Conservation (phyloP, 345 rosid genomes). For the Streptanthus diversifolius region DNA sequence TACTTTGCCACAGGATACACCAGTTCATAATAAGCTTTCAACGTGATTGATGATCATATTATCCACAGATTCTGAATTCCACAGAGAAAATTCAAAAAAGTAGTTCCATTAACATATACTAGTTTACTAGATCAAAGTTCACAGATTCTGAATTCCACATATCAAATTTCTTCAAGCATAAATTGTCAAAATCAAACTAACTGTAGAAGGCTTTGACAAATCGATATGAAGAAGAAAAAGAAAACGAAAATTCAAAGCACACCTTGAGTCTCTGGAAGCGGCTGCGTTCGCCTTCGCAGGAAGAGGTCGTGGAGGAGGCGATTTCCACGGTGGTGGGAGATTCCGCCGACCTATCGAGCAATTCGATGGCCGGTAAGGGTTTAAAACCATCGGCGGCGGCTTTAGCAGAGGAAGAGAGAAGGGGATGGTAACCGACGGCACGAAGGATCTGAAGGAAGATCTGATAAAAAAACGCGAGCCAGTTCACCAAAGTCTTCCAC, state of each 20-base stretch:
- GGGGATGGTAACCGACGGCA: slow-evolving; percentile 63
- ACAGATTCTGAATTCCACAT: background rate
- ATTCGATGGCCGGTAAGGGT: slow-evolving; percentile 72
- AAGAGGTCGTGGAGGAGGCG: slow-evolving; percentile 37
- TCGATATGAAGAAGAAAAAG: background rate
- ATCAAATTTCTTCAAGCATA: background rate
- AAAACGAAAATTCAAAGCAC: no score
- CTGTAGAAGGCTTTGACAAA: background rate
- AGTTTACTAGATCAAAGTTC: no score
- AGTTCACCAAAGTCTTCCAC: slow-evolving; percentile 71
- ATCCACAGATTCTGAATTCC: no score
- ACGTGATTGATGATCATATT: background rate
- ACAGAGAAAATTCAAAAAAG: no score
- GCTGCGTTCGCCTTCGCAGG: slow-evolving; percentile 5
- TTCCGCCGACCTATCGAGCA: slow-evolving; percentile 41
- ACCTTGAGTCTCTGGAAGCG: slow-evolving; percentile 60
- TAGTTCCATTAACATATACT: no score
- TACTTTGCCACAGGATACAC: background rate
- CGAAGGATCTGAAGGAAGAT: slow-evolving; percentile 69
- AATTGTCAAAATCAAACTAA: background rate
- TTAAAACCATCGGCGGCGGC: slow-evolving; percentile 55
- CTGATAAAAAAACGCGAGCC: slow-evolving; percentile 81
- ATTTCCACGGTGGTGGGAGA: slow-evolving; percentile 49
- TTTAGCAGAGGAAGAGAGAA: slow-evolving; percentile 53
- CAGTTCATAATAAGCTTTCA: background rate